Conservation (phyloP, 306 rosid species). For the Clitoria ternatea region DNA sequence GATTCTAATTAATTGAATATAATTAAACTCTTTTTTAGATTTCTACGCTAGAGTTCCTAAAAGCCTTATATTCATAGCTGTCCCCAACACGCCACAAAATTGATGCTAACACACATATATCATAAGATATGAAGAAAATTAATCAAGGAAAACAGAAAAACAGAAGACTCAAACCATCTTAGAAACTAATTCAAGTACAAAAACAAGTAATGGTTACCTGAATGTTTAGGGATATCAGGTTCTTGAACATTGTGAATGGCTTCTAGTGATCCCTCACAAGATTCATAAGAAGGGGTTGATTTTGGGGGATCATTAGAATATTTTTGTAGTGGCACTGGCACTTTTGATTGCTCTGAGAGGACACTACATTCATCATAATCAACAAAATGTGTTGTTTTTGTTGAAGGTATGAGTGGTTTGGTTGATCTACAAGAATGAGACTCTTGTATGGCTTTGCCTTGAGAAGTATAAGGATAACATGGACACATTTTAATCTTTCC, state of each 20-base stretch:
- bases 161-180: not conserved
- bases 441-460: not conserved
- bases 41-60: not conserved
- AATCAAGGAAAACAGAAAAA: not conserved
- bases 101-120: not conserved
- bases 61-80: not conserved
- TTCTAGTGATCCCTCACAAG: conserved; percentile 16
- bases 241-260: conserved; percentile 18
- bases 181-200: not conserved
- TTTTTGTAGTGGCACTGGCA: not conserved
- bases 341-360: conserved; percentile 13
- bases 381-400: conserved; percentile 7
- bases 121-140: not conserved
- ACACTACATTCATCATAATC: conserved; percentile 18
- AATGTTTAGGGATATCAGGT: conserved; percentile 26
- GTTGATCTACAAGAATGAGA: not conserved
- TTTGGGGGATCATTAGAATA: not conserved
- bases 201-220: conserved; percentile 34
- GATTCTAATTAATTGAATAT: no score
- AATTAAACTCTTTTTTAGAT: no score
- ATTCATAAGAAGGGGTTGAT: not conserved
- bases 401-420: not conserved
- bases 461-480: conserved; percentile 1
- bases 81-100: no score
- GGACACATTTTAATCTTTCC: not conserved